phyloP scores from a whole-genome alignment of 139 green algal species.

The Pseudopediastrum boryanum region DNA sequence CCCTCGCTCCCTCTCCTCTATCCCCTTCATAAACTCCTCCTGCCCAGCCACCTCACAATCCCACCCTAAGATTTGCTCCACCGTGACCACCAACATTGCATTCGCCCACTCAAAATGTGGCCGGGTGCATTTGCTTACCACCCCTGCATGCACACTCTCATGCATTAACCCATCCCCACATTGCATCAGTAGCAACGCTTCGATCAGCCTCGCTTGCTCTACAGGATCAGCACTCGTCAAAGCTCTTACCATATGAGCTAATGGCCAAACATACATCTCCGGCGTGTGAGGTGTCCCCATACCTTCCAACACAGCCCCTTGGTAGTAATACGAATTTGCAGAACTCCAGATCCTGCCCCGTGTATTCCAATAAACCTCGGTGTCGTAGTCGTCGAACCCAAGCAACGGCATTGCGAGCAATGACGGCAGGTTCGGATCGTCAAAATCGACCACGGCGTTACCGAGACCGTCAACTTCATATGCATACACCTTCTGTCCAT shows the following conservation, averaged over 20 bases:
- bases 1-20: constrained; percentile 17
- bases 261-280: constrained; percentile 49
- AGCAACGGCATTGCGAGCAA: constrained; percentile 68
- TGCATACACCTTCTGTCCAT: constrained; percentile 59
- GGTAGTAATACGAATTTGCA: constrained; percentile 52
- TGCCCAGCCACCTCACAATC: constrained; percentile 50
- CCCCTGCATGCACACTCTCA: constrained; percentile 24
- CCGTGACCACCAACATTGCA: constrained; percentile 50
- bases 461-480: constrained; percentile 72
- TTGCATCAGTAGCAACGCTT: constrained; percentile 37
- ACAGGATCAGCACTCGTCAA: constrained; percentile 39
- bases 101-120: constrained; percentile 65
- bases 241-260: constrained; percentile 48
- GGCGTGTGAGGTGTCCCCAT: constrained; percentile 63
- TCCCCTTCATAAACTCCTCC: constrained; percentile 1
- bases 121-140: background rate
- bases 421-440: constrained; percentile 73
- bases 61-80: constrained; percentile 49
- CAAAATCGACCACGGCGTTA: constrained; percentile 45
- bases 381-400: constrained; percentile 54
- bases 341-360: constrained; percentile 43
- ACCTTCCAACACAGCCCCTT: constrained; percentile 44
- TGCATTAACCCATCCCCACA: constrained; percentile 32
- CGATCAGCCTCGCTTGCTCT: constrained; percentile 30
- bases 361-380: constrained; percentile 45